phyloP scores from a whole-genome alignment of 306 rosid species.

The Dicorynia guianensis region DNA sequence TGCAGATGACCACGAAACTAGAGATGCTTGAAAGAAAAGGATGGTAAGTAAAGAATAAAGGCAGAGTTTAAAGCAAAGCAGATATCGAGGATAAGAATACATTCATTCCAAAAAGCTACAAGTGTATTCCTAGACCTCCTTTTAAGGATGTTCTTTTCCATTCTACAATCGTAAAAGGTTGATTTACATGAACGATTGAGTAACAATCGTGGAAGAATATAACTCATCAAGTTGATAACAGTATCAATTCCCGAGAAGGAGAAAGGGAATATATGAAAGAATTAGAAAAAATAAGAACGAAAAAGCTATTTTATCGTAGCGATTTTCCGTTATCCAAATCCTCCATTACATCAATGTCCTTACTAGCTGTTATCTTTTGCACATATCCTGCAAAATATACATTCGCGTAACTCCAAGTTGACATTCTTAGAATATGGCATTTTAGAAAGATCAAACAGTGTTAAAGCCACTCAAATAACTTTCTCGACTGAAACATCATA shows the following conservation, averaged over 20 bases:
- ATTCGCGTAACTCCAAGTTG: conserved; percentile 34
- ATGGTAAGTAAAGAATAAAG: conserved; percentile 43
- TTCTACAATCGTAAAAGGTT: neutral
- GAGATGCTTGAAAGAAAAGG: conserved; percentile 45
- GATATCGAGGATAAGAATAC: conserved; percentile 46
- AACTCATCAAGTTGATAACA: conserved; percentile 50
- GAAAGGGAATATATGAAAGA: conserved; percentile 16
- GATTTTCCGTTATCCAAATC: conserved; percentile 83
- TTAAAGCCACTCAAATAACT: neutral
- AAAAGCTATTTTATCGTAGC: conserved; percentile 45
- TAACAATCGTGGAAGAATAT: conserved; percentile 36
- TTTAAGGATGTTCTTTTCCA: conserved; percentile 22
- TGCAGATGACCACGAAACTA: conserved; percentile 44
- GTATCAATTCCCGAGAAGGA: conserved; percentile 34
- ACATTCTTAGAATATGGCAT: conserved; percentile 11
- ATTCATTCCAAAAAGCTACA: conserved; percentile 52
- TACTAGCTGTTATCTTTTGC: conserved; percentile 94
- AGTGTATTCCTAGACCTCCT: conserved; percentile 31
- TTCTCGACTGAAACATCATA: conserved; percentile 26
- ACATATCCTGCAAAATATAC: conserved; percentile 78
- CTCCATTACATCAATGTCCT: conserved; percentile 86
- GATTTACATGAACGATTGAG: conserved; percentile 27
- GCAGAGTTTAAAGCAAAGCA: conserved; percentile 29
- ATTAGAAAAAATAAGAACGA: conserved; percentile 22
- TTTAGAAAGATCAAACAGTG: conserved; percentile 25